A percentile compares a stretch with the other conserved stretches of the same genome.
phyloP scores from a whole-genome alignment of 2,329 filamentous ascomycete genomes.

The Bipolaris gigantea region DNA sequence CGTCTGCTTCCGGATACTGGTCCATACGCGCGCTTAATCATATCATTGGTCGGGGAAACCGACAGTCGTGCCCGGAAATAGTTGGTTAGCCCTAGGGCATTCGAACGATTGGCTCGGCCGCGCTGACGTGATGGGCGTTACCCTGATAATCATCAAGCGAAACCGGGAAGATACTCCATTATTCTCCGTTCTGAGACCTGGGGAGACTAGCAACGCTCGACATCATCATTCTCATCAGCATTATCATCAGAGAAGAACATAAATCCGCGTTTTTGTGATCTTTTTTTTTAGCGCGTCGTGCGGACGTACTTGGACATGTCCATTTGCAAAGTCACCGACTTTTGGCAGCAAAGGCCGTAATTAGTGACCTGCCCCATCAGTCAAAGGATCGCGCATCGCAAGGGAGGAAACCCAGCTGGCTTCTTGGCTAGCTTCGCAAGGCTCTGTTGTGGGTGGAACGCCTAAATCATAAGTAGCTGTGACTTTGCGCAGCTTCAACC shows the following conservation, averaged over 20 bases:
- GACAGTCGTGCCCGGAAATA: conserved; percentile 5
- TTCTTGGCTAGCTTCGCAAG: conserved; percentile 3
- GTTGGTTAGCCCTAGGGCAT: background rate
- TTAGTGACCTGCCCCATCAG: background rate
- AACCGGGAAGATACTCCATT: conserved; percentile 1
- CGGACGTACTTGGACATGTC: too few relatives aligned
- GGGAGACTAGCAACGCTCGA: background rate
- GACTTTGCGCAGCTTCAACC: background rate
- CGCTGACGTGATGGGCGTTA: background rate
- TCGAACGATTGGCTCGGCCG: background rate
- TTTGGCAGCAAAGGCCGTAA: background rate
- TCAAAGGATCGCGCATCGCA: background rate
- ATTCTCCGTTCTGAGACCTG: conserved; percentile 4
- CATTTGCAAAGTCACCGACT: background rate
- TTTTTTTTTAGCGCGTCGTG: background rate
- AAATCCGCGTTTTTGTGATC: too few relatives aligned
- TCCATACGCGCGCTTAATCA: background rate
- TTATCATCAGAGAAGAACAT: too few relatives aligned
- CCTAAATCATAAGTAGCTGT: background rate
- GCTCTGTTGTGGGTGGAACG: conserved; percentile 2
- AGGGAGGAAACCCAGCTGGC: background rate
- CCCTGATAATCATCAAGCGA: conserved; percentile 3
- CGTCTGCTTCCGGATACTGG: background rate
- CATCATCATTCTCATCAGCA: too few relatives aligned
- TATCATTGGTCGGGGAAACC: conserved; percentile 11